Evolutionary conservation across 176 grass and related monocot genomes (phyloP).

Genomic region (Triticum timopheevii): DNA sequence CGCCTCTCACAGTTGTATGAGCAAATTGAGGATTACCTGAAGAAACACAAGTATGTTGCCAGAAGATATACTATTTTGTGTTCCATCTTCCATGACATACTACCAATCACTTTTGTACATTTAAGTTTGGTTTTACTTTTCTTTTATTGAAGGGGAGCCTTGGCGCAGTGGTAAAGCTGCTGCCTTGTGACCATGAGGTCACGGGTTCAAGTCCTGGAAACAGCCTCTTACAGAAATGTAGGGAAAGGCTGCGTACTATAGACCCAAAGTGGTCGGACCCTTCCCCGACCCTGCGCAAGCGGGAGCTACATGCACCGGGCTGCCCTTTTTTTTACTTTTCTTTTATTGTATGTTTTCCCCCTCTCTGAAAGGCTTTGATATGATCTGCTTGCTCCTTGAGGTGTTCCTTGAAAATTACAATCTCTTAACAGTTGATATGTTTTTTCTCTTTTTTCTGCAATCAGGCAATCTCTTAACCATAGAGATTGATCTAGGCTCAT

Average conservation of each 20-base stretch:
- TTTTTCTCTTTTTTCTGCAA: background rate
- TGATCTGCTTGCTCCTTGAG: no score
- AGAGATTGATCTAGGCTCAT: background rate
- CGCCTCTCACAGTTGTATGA: conserved; percentile 90
- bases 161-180: no score
- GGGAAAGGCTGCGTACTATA: no score
- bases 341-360: background rate
- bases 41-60: conserved; percentile 68
- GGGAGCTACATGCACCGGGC: no score
- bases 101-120: conserved; percentile 9
- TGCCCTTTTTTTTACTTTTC: conserved; percentile 33
- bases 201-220: no score
- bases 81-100: background rate
- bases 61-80: conserved; percentile 5
- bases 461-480: conserved; percentile 2
- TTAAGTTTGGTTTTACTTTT: conserved; percentile 24
- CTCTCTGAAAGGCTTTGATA: no score
- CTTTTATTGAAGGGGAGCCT: no score
- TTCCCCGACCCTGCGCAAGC: no score
- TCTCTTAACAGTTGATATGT: background rate
- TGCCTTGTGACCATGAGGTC: no score
- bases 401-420: no score
- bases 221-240: no score
- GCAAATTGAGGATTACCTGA: conserved; percentile 82
- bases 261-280: no score